A percentile compares a stretch with the other conserved stretches of the same genome.
Conservation (phyloP, 768 basidiomycete species). For the Mycena metata region DNA sequence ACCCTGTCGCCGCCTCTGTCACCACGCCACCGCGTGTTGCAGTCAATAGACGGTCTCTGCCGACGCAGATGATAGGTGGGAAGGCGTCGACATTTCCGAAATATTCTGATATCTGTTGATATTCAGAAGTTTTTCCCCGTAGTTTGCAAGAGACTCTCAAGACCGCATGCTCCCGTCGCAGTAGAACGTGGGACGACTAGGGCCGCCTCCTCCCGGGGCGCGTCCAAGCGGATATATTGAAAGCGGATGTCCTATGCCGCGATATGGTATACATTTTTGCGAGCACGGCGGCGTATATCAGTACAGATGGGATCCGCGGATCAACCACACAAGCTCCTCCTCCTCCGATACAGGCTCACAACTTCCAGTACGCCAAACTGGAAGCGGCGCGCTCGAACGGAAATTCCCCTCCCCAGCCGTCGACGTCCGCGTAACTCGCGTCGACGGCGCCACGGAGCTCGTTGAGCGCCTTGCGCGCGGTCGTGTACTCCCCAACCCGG, state of each 20-base stretch:
- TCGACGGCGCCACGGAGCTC: conserved; percentile 28
- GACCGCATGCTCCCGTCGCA: no score
- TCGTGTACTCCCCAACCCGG: conserved; percentile 24
- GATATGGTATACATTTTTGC: conserved; percentile 19
- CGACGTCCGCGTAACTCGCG: conserved; percentile 23
- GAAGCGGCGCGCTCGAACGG: conserved; percentile 34
- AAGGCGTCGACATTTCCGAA: neutral
- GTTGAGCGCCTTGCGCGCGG: conserved; percentile 20
- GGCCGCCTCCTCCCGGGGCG: neutral
- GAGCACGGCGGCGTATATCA: conserved; percentile 5
- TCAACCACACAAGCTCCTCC: neutral
- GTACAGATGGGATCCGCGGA: conserved; percentile 18
- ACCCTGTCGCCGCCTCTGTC: neutral
- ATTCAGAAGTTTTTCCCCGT: neutral
- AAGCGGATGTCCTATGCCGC: conserved; percentile 4
- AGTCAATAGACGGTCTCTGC: neutral
- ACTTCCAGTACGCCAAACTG: conserved; percentile 34
- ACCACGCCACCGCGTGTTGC: conserved; percentile 19
- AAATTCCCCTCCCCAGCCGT: conserved; percentile 26
- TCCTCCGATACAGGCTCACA: conserved; percentile 5
- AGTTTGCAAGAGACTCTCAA: no score
- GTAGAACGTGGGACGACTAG: neutral
- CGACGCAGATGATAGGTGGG: neutral
- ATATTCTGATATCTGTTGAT: conserved; percentile 16
- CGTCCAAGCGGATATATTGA: neutral